Conservation (phyloP, 768 basidiomycete genomes). For the Suillus americanus region DNA sequence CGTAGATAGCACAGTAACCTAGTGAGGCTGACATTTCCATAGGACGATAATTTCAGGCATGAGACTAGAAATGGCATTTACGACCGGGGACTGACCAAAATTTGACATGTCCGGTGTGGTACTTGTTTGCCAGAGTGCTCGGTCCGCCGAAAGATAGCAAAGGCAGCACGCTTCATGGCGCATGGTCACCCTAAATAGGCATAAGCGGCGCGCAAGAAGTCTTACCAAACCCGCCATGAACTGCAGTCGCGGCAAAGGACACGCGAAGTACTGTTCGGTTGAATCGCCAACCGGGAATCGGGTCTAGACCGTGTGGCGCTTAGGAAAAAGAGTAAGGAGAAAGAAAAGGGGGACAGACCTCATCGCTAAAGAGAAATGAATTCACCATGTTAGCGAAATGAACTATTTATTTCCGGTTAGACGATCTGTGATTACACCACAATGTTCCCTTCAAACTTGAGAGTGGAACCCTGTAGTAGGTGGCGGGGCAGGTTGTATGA, state of each 20-base stretch:
- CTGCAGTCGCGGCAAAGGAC: no score
- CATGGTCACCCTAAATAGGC: background rate
- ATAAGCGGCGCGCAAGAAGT: slow-evolving; percentile 4
- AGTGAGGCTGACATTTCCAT: background rate
- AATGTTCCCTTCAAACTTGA: background rate
- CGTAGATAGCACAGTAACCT: slow-evolving; percentile 4
- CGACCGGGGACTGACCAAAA: background rate
- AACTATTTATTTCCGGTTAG: background rate
- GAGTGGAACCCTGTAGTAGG: background rate
- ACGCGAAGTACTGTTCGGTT: background rate
- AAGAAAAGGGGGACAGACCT: slow-evolving; percentile 2
- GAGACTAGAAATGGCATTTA: background rate
- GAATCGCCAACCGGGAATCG: background rate
- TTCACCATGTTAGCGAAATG: background rate
- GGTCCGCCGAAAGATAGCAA: background rate
- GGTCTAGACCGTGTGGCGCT: slow-evolving; percentile 4
- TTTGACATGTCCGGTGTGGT: background rate
- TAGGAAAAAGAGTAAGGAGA: slow-evolving; percentile 1
- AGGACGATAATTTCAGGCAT: background rate
- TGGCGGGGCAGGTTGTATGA: background rate
- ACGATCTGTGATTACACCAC: background rate
- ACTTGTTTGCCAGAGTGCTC: background rate
- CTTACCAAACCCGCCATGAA: slow-evolving; percentile 5
- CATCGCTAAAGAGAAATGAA: slow-evolving; percentile 2
- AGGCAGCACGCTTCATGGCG: background rate